Evolutionary conservation across 345 rosid species (phyloP), one percentile per base, ranked within the genome.

Genomic region (Bruguiera sexangula): DNA sequence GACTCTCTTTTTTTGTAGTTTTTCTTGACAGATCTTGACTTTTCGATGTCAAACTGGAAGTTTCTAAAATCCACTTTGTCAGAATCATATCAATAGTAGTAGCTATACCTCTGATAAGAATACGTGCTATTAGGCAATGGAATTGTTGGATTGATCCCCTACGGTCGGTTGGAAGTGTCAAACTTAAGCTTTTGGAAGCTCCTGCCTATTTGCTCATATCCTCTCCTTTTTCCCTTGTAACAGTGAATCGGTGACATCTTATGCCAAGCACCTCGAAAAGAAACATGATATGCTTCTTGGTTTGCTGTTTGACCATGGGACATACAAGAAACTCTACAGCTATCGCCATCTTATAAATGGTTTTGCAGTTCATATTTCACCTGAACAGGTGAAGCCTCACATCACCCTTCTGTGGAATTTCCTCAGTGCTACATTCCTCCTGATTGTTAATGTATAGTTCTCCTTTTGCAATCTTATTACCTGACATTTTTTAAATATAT

Each of bases 291-390:
- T 83, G 88, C 94, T 95, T 75, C 97, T 95, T 63, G 96, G 85
- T 27, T 69, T 83, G 87, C 81, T 92, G 66, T 95, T 92, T 78
- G 87, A 85, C 58, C 82, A 62, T 68, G 96, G 94, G 69, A 86
- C 84, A 62, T 95, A 92, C 82, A 82, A 80, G 76, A 95, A 95
- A 78, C 83, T 95, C 68, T 95, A 95, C 84, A 95, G 99, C 87
- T 95, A 95, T 78, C 82, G 86, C 60, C 99, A 95, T 71, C 96
- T 95, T 72, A 88, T 95, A 61, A 95, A 95, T 71, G 99, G 99
- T 34, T 95, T 95, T 79, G 84, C 99, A 36, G 96, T 86, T 81
- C 94, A 90, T 80, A 63, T 89, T 63, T 76, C 97, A 18, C 89
- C 96, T 64, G 81, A 87, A 36, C 97, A 95, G 99, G 99, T 95